Evolutionary conservation across 2,329 filamentous ascomycete genomes (phyloP), one percentile per base, ranked within the genome.

Genomic region (Pyricularia sp.): DNA sequence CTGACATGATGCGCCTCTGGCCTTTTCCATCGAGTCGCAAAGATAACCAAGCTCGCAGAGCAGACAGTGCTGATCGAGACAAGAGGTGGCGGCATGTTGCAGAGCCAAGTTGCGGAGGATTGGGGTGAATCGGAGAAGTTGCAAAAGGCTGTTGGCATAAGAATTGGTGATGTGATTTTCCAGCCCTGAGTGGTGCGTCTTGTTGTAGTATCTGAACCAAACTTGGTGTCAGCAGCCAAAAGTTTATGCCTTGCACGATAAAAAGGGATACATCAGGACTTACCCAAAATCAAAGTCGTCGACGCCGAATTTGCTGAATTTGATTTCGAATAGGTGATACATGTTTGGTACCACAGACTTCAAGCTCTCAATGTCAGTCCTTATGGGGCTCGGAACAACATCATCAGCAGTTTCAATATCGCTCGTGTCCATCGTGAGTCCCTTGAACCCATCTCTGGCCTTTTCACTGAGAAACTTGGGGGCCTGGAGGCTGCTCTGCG

Each of bases 261-360:
- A 11, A 17, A 55, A n/a, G 10, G n/a, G n/a, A 14, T 14, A 10
- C 17, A 25, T 30, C 10, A 31, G 68, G 17, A 79, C 88, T 74
- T 81, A 92, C 89, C 91, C 91, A 79, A 99, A 99, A 78, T 99
- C 95, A 77, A 99, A 99, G 78, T 99, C 96, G 75, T 98, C 94
- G n/a, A 99, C 93, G 25, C 95, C 95, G 78, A 97, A 99, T 77
- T 93, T 96, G 83, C 94, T 97, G 82, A 98, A 99, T 77, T 97
- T 97, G 81, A 99, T 99, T 78, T 98, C 94, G 12, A 97, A 92
- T 74, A 93, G 94, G 72, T 92, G 90, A 78, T 99, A 99, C 82
- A 95, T 92, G 10, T 92, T 86, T 26, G 94, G 91, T 4, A 95
- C 91, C 69, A 97, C 93, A 59, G 91, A 88, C 72, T 92, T 91